Evolutionary conservation across 2,329 filamentous ascomycete species (phyloP), one percentile per base, ranked within the genome.

Genomic region (Penicillium sp.): DNA sequence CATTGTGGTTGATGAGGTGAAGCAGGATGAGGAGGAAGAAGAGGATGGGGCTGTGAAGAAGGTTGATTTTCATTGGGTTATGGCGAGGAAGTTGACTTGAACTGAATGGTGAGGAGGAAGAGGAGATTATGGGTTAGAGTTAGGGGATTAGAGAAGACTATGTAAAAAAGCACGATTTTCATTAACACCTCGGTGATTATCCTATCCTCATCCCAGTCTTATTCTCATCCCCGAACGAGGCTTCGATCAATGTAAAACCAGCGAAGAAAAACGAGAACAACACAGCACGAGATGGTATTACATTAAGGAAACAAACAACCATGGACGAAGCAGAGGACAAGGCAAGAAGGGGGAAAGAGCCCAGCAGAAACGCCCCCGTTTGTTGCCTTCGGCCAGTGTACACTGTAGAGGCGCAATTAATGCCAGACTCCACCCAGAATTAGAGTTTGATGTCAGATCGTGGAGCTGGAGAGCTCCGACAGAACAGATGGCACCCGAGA

Each of bases 201-300:
- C 58, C 50, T 33, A 49, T 43, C 59, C 33, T 40, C 33, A 47
- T 39, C 24, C 36, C 37, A 47, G 39, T 37, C 49, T 37, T 4
- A 39, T 24, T 35, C 47, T 39, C 49, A 39, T 51, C 35, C 49
- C 33, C 49, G 49, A 51, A 39, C 39, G 36, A 43, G 44, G 27
- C 43, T 40, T 41, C 35, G 35, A 44, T 13, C 35, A 50, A 50
- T 18, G 50, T 16, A 39, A 49, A 43, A 56, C 31, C 31, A 27
- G 19, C 35, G 43, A 55, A 39, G 50, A 31, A 60, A 49, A 9
- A 6, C 55, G 47, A 37, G 52, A 49, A 47, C 56, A 63, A 57
- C 53, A 63, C 56, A 61, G 58, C 65, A 60, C 59, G 61, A 65
- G 55, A 68, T 68, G 66, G 65, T 68, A 68, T 67, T 67, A 68